Evolutionary conservation across 352 stramenopile genomes (phyloP), one percentile per base, ranked within the genome.

Genomic region (Blastocystis sp.): DNA sequence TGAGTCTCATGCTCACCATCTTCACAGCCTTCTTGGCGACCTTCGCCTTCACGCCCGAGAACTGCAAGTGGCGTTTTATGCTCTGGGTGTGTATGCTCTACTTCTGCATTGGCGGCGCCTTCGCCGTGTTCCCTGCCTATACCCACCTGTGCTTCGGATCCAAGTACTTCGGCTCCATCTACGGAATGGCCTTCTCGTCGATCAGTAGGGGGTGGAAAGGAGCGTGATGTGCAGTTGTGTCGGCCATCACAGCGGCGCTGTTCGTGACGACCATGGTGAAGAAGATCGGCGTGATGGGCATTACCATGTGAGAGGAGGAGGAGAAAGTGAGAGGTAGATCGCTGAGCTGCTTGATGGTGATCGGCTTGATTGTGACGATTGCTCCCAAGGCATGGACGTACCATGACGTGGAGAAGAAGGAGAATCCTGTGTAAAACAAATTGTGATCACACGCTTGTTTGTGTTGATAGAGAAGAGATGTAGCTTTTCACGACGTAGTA

Each of bases 141-240:
- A 78, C 60, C 14, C 43, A 76, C 41, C 38, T 17, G 3, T 62
- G 40, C 41, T 88, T 88, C 45, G 78, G 78, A 59, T 43, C 28
- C 45, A 34, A 66, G 48, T 88, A 79, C 78, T 88, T 88, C 56
- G 67, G 78, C 23, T 69, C 78, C 3, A 78, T 88, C 53, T 88
- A 88, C 21, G 78, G 78, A 23, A n/a, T 88, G 3, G 48, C 48
- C 2, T 88, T 76, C 60, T 69, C 78, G 17, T 53, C 78, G 10
- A 43, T 84, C 17, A 84, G 74, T 84, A 67, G n/a, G 74, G 19
- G 11, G 59, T 2, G 14, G 40, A 28, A 19, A n/a, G 2, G 2
- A 52, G 74, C 38, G 52, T 69, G 23, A 5, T 69, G 60, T 10
- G 17, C 69, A 84, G 74, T 84, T 59, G 34, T 84, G 4, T 84